Evolutionary conservation across 257 asterid species (phyloP), one percentile per base, ranked within the genome.

Genomic region (Solanum tacnaense): DNA sequence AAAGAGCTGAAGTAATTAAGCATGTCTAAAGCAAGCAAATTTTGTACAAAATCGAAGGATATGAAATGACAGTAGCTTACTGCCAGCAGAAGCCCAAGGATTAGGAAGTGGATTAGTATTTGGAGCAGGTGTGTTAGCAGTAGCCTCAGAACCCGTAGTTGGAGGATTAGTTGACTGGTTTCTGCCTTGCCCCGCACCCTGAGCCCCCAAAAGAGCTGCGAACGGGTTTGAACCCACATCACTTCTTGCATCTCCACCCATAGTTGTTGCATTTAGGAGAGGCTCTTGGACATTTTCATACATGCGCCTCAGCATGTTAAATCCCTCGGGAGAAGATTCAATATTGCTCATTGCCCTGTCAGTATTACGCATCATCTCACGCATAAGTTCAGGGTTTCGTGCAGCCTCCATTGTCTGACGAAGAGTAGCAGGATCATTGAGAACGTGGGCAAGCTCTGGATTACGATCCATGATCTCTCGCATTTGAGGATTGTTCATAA

Each of bases 341-440:
- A 92, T 93, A 88, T 93, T 93, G 84, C 95, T 93, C 94, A 93
- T 93, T 29, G 95, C 94, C 87, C 95, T 93, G 91, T 93, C 95
- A 21, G 94, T 93, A 87, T 92, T 91, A 25, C 96, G 93, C 95
- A 93, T 92, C 95, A 92, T 92, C 91, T 93, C 96, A 39, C 95
- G 93, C 96, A 94, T 92, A 82, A 92, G 90, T 84, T 94, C 96
- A 85, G 96, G 96, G 90, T 92, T 92, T 29, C 92, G 90, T 78
- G 94, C 93, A 92, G 95, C 95, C 75, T 92, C 95, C 95, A 94
- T 93, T 35, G 95, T 91, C 89, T 92, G 94, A 23, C 93, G 91
- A 62, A 92, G 94, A 86, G 92, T 94, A 73, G 93, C 91, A 36
- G 94, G 94, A 91, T 94, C 96, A 89, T 91, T 92, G 75, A 94